Evolutionary conservation across 768 basidiomycete species (phyloP).

Genomic region (Rhodocollybia butyracea): DNA sequence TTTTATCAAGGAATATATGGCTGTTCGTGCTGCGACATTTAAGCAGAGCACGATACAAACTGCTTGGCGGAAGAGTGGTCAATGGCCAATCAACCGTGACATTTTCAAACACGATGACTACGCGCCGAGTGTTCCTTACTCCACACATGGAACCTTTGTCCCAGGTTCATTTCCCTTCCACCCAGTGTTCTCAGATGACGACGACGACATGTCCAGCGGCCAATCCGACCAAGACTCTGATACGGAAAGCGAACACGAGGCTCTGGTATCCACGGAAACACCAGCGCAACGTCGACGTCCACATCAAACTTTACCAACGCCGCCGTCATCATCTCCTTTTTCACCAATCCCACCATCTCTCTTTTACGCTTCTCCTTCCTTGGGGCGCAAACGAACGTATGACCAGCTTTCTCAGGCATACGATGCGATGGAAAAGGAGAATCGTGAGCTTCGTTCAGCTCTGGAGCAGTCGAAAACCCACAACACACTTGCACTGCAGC

Average conservation of each 20-base stretch:
- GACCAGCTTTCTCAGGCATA: neutral
- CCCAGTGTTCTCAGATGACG: neutral
- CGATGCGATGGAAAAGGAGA: neutral
- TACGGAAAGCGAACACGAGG: neutral
- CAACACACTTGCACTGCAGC: neutral
- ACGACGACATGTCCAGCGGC: neutral
- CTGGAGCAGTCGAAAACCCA: neutral
- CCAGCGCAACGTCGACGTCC: too few species aligned
- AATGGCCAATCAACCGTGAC: constrained; percentile 22
- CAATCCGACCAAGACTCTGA: neutral
- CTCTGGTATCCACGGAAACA: too few species aligned
- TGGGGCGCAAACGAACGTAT: too few species aligned
- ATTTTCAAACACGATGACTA: constrained; percentile 22
- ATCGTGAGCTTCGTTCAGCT: neutral
- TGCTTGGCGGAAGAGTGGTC: constrained; percentile 22
- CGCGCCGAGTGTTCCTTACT: constrained; percentile 18
- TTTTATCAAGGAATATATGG: constrained; percentile 27
- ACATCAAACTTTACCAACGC: too few species aligned
- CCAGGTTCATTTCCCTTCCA: neutral
- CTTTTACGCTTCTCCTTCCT: too few species aligned
- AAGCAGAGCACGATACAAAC: constrained; percentile 12
- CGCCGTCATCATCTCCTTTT: too few species aligned
- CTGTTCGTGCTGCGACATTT: constrained; percentile 11
- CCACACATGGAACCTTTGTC: constrained; percentile 10
- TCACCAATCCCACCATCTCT: too few species aligned